Conservation (phyloP, 148 eudicot genomes). For the Chenopodium formosanum region DNA sequence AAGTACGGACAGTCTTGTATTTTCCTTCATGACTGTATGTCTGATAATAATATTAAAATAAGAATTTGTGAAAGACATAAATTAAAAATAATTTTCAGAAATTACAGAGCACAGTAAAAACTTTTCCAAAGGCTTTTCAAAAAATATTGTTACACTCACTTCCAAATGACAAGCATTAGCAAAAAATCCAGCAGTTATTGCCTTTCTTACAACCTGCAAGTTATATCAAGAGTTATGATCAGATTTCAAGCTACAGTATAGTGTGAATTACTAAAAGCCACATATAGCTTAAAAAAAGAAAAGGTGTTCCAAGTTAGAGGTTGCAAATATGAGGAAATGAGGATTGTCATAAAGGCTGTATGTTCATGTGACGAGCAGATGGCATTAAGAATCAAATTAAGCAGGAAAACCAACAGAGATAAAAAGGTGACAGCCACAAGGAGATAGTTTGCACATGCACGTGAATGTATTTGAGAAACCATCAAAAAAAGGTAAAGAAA, state of each 20-base stretch:
- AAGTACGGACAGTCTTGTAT: constrained; percentile 85
- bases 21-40: constrained; percentile 84
- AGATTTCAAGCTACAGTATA: neutral
- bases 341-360: no score
- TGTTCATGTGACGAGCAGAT: no score
- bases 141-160: constrained; percentile 44
- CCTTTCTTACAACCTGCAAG: constrained; percentile 81
- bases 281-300: neutral
- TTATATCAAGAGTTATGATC: neutral
- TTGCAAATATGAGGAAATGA: neutral
- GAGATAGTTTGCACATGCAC: no score
- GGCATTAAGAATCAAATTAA: no score
- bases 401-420: no score
- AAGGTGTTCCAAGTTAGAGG: neutral
- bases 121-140: neutral
- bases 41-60: constrained; percentile 30
- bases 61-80: constrained; percentile 10
- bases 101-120: neutral
- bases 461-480: no score
- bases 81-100: neutral
- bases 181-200: constrained; percentile 89
- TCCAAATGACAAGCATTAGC: constrained; percentile 91
- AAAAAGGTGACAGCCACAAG: no score
- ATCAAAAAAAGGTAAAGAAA: no score
- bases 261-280: neutral